Percentiles rank a stretch among this genome's conserved stretches.
phyloP scores from a whole-genome alignment of 192 early-diverging fungal genomes.

The Coemansia erecta region DNA sequence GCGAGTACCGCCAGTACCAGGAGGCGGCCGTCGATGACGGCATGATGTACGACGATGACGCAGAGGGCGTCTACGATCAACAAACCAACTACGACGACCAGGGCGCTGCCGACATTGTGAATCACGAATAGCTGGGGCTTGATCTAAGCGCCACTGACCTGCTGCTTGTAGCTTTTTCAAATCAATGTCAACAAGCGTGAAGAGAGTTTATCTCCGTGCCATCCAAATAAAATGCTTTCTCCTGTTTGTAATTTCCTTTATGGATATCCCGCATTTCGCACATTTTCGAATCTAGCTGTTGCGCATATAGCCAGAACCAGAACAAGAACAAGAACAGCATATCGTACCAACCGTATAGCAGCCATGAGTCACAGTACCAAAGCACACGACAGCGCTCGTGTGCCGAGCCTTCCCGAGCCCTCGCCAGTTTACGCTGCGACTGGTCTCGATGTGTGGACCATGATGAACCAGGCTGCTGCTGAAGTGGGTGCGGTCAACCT shows the following conservation, averaged over 20 bases:
- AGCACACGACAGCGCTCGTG: background rate
- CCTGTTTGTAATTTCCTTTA: too few species aligned
- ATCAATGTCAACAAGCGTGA: too few species aligned
- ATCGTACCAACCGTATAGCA: too few species aligned
- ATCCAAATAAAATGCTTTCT: too few species aligned
- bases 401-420: conserved; percentile 14
- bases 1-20: conserved; percentile 96
- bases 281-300: too few species aligned
- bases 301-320: too few species aligned
- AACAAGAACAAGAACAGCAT: too few species aligned
- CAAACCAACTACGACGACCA: background rate
- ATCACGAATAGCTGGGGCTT: too few species aligned
- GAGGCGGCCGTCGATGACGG: conserved; percentile 63
- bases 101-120: background rate
- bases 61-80: conserved; percentile 8
- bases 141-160: background rate
- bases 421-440: conserved; percentile 37
- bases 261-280: background rate
- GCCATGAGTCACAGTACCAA: too few species aligned
- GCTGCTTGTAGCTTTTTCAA: too few species aligned
- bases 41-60: conserved; percentile 53
- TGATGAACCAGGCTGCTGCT: conserved; percentile 82
- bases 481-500: conserved; percentile 88
- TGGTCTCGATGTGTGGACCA: conserved; percentile 67
- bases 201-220: too few species aligned